Evolutionary conservation across 1,284 basidiomycete species (phyloP).

Genomic region (Cryptococcus sp.): DNA sequence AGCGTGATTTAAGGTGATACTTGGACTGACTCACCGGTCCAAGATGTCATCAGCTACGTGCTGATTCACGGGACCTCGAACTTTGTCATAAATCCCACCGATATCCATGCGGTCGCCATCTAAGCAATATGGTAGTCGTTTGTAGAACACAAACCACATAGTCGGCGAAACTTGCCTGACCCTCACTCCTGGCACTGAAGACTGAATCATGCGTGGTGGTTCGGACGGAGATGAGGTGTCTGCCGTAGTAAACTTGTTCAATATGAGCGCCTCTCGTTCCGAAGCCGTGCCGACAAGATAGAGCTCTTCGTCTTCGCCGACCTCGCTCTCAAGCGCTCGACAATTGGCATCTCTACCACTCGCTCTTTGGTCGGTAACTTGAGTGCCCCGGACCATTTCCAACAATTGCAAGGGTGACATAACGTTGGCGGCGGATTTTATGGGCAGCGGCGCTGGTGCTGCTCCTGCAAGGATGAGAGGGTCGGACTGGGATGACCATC

Average conservation of each 20-base stretch:
- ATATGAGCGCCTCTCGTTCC: slow-evolving; percentile 20
- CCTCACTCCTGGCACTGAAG: slow-evolving; percentile 5
- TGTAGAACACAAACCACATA: slow-evolving; percentile 12
- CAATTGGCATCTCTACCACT: no score
- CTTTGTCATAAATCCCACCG: not conserved
- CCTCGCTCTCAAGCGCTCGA: slow-evolving; percentile 16
- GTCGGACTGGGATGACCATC: no score
- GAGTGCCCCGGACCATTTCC: no score
- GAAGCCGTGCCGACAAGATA: slow-evolving; percentile 20
- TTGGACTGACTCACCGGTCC: no score
- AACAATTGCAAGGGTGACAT: no score
- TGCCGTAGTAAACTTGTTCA: slow-evolving; percentile 7
- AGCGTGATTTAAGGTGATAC: no score
- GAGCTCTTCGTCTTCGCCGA: slow-evolving; percentile 17
- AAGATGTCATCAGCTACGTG: no score
- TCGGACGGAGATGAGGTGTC: not conserved
- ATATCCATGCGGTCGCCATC: not conserved
- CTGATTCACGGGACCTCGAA: no score
- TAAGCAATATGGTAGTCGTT: slow-evolving; percentile 10
- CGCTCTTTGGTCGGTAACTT: no score
- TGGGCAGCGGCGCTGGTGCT: not conserved
- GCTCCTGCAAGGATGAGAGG: no score
- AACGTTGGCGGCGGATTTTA: not conserved
- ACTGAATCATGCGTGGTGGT: no score
- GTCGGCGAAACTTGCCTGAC: slow-evolving; percentile 4